Evolutionary conservation across 208 protist genomes (phyloP), one percentile per base, ranked within the genome.

Genomic region (Leishmania braziliensis): DNA sequence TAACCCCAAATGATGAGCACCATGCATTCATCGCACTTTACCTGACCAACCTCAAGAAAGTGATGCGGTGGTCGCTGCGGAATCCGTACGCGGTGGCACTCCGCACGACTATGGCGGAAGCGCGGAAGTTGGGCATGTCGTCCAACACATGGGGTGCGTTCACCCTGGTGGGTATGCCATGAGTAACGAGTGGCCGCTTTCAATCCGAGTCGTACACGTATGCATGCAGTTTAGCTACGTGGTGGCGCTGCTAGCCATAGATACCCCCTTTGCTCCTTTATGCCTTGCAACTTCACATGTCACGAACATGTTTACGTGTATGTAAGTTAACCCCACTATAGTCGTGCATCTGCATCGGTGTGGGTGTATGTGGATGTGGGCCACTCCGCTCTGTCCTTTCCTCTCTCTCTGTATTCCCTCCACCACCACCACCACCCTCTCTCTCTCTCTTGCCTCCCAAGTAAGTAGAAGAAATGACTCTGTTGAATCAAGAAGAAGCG

Each of bases 21-120:
- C 62, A 81, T 39, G 75, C 80, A n/a, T 90, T 97, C 23, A 66
- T 97, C n/a, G 73, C 76, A 5, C 60, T 85, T 20, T 97, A 90
- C 82, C 54, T 94, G 16, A 50, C 84, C 20, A 85, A 93, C 43
- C 78, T 96, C 65, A 71, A 83, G 69, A 66, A 85, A 51, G 86
- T 87, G 71, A 66, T 88, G 76, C 80, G 87, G 51, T 93, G 84
- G 79, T 68, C 84, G 23, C 77, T 95, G 84, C 81, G 75, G 20
- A 85, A 86, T 66, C 88, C 91, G 23, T 97, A 94, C 75, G 93
- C 93, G 14, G 74, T 96, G 36, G 95, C 95, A 53, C 91, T 97
- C 51, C 95, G 91, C 68, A 88, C 88, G 79, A 82, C 92, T 9
- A 88, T 96, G 6, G 80, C 80, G 0, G 85, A 86, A 36, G 89